Conservation (phyloP, 2,329 filamentous ascomycete species). For the Diplodia sapinea region DNA sequence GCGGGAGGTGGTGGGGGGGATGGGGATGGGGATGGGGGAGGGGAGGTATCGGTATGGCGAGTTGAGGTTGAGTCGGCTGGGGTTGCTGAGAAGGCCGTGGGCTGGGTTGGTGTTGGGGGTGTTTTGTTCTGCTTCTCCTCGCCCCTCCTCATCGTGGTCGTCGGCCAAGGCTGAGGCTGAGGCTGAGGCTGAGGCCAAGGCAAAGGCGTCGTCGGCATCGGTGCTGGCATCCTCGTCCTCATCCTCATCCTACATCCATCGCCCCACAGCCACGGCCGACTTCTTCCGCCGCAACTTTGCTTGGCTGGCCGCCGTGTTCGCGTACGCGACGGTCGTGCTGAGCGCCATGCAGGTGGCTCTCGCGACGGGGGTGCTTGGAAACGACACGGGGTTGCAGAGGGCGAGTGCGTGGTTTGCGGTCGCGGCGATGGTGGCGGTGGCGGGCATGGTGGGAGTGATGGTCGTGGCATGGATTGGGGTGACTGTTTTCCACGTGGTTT, state of each 20-base stretch:
- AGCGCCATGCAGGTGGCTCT: neutral
- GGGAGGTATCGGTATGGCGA: too few species aligned
- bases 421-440: neutral
- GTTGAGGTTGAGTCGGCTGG: too few species aligned
- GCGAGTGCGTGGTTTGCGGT: neutral
- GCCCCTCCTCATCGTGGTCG: too few species aligned
- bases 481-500: neutral
- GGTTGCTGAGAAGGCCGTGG: too few species aligned
- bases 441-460: neutral
- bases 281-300: neutral
- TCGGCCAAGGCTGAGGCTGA: too few species aligned
- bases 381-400: neutral
- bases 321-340: neutral
- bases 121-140: too few species aligned
- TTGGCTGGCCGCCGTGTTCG: neutral
- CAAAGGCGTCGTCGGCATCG: too few species aligned
- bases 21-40: too few species aligned
- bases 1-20: too few species aligned
- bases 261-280: neutral
- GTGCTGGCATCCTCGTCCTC: too few species aligned
- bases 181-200: too few species aligned
- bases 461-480: neutral
- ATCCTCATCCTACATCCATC: neutral
- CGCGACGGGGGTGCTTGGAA: neutral
- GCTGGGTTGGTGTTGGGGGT: too few species aligned